Base-by-base conservation (phyloP, 495 filamentous ascomycete genomes). In the Letharia columbiana region DNA sequence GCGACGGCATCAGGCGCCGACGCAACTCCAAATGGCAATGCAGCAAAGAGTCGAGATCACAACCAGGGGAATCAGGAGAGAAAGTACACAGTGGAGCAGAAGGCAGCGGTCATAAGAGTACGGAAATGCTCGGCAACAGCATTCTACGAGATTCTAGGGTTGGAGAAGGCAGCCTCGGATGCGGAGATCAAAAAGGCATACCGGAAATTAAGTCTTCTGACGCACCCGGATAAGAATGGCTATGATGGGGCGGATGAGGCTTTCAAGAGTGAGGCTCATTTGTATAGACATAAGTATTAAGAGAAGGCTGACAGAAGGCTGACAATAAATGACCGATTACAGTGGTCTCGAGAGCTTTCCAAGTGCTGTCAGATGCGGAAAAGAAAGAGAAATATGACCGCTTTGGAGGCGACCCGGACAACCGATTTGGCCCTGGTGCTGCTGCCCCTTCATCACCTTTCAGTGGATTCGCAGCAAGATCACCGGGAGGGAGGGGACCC, bases 151-250 rank as follows among this genome's bases (percentile, higher is more conserved):
- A 97, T 98, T 69, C 77, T 98, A 49, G 85, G 84, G 10, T 73
- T 92, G 52, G 87, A 92, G 72, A 83, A 82, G 68, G 83, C 87
- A 17, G 88, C 86, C 63, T 83, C 84, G 42, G 92, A 96, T 69
- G 77, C 78, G 65, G 92, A 96, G 72, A 89, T 98, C 73, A 98
- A 98, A 76, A 98, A 98, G 81, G 92, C 94, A 4, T 98, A 98
- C 78, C 83, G 92, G 71, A 97, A 97, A 77, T 79, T 92, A 70
- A 91, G 89, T 78, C 77, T 98, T 71, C 78, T 96, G 71, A 97
- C 93, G 64, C 94, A 98, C 80, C 94, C 94, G 64, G 94, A 98
- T 79, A 98, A 98, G 81, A 98, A 97, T 80, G 92, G 91, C n/a
- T 92, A 96, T 76, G 90, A 93, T 40, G 87, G 92, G 44, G 92